Percentiles rank a stretch among this genome's conserved stretches.
Evolutionary conservation across 228 moss, liverwort and hornwort genomes (phyloP).

Genomic region (Sphagnum magellanicum): DNA sequence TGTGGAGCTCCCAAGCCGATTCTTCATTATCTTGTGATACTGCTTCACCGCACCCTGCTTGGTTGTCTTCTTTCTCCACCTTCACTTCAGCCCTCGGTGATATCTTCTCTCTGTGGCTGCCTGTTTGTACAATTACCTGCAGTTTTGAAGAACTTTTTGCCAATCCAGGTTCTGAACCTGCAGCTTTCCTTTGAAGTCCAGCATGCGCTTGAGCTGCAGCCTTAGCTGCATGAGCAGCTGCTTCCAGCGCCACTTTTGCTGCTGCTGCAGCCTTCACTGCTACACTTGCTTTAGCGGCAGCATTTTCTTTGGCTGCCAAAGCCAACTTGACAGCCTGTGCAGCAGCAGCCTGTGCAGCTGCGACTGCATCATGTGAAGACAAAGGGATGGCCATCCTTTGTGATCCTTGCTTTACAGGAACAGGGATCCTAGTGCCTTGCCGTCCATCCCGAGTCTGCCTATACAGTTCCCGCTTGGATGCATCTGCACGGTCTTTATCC

Average conservation of each 20-base stretch:
- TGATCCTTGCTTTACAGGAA: conserved; percentile 16
- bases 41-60: conserved; percentile 10
- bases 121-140: conserved; percentile 39
- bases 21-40: conserved; percentile 77
- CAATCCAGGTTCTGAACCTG: conserved; percentile 28
- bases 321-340: conserved; percentile 70
- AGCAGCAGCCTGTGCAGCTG: conserved; percentile 49
- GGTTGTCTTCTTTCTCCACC: conserved; percentile 42
- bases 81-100: conserved; percentile 44
- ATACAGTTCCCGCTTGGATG: conserved; percentile 27
- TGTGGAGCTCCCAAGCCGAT: conserved; percentile 89
- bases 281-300: conserved; percentile 66
- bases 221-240: conserved; percentile 63
- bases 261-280: conserved; percentile 80
- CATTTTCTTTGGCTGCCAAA: conserved; percentile 66
- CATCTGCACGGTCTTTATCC: conserved; percentile 37
- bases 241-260: conserved; percentile 83
- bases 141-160: conserved; percentile 25
- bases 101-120: conserved; percentile 35
- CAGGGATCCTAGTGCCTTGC: conserved; percentile 7
- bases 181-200: conserved; percentile 52
- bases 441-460: conserved; percentile 24
- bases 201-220: conserved; percentile 49
- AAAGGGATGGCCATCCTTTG: conserved; percentile 6
- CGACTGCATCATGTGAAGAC: conserved; percentile 63